Evolutionary conservation across 2,329 filamentous ascomycete species (phyloP).

Genomic region (Chalara sp.): DNA sequence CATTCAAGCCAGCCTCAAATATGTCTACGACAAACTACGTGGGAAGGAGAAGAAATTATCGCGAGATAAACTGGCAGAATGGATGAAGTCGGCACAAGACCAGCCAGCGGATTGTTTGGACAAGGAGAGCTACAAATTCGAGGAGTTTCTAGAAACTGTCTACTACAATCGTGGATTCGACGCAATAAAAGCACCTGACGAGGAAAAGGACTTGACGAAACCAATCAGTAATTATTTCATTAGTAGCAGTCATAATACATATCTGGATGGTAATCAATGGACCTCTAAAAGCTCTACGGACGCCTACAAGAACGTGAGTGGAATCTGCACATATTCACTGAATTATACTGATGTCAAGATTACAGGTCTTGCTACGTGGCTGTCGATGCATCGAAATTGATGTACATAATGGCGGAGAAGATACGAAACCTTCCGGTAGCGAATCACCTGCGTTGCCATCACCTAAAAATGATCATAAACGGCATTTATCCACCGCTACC

Average conservation of each 20-base stretch:
- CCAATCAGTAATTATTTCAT: slow-evolving; percentile 71
- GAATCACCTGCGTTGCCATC: slow-evolving; percentile 13
- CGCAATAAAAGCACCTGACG: slow-evolving; percentile 12
- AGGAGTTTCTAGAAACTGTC: slow-evolving; percentile 24
- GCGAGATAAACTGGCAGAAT: slow-evolving; percentile 36
- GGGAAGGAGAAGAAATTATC: slow-evolving; percentile 28
- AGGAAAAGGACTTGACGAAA: slow-evolving; percentile 23
- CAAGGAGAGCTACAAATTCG: slow-evolving; percentile 25
- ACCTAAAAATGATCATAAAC: slow-evolving; percentile 37
- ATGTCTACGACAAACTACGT: slow-evolving; percentile 40
- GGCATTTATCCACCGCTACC: slow-evolving; percentile 24
- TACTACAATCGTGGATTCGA: slow-evolving; percentile 25
- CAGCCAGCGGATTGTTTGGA: slow-evolving; percentile 15
- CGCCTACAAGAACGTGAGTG: slow-evolving; percentile 65
- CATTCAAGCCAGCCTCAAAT: slow-evolving; percentile 41
- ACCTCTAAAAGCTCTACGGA: slow-evolving; percentile 67
- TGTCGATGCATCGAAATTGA: slow-evolving; percentile 94
- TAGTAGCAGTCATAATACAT: slow-evolving; percentile 92
- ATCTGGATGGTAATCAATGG: slow-evolving; percentile 80
- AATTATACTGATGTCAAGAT: slow-evolving; percentile 25
- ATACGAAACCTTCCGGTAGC: slow-evolving; percentile 23
- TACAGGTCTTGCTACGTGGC: slow-evolving; percentile 59
- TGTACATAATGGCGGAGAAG: slow-evolving; percentile 76
- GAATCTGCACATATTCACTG: slow-evolving; percentile 8
- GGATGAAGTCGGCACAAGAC: slow-evolving; percentile 43